Percentiles rank a stretch among this genome's conserved stretches.
These are phyloP conservation scores for Psilocybe tampanensis DNA, from an alignment of 768 basidiomycete species.

Conservation along the genomic window DNA sequence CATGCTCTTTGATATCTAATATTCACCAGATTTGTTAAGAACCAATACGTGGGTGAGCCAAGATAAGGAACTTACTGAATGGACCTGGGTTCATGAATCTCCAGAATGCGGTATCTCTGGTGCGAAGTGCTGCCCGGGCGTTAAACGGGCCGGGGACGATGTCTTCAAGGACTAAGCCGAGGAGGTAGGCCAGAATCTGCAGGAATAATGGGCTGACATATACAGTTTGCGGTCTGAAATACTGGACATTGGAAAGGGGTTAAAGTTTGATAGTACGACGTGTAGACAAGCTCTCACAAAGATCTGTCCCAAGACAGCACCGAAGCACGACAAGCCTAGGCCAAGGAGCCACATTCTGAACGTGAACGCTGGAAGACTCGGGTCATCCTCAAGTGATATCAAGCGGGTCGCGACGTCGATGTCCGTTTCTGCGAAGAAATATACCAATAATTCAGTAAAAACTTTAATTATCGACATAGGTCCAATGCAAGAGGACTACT, in stretches of 20 bases:
- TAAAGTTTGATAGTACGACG: background rate
- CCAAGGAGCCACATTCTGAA: slow-evolving; percentile 61
- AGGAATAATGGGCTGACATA: slow-evolving; percentile 52
- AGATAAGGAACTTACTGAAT: slow-evolving; percentile 46
- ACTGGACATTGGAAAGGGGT: slow-evolving; percentile 32
- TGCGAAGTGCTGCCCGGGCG: slow-evolving; percentile 26
- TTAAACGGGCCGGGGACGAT: slow-evolving; percentile 38
- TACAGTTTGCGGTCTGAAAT: slow-evolving; percentile 55
- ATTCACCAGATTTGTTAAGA: too few relatives aligned
- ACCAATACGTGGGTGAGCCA: background rate
- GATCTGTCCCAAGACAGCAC: slow-evolving; percentile 51
- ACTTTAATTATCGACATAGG: background rate
- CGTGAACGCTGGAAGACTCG: slow-evolving; percentile 49
- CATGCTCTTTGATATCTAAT: slow-evolving; percentile 61
- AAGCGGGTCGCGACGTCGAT: slow-evolving; percentile 48
- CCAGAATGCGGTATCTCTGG: slow-evolving; percentile 43
- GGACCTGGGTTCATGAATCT: slow-evolving; percentile 64
- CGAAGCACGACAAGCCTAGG: slow-evolving; percentile 57
- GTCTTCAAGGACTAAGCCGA: slow-evolving; percentile 47
- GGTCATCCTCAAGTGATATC: slow-evolving; percentile 56
- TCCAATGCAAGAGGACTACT: background rate
- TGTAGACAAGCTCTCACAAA: slow-evolving; percentile 32
- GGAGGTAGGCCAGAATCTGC: slow-evolving; percentile 53
- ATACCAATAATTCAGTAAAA: background rate
- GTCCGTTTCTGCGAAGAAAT: slow-evolving; percentile 37